Base-by-base conservation (phyloP, 371 early-diverging fungal species). In the Smittium culicis region DNA sequence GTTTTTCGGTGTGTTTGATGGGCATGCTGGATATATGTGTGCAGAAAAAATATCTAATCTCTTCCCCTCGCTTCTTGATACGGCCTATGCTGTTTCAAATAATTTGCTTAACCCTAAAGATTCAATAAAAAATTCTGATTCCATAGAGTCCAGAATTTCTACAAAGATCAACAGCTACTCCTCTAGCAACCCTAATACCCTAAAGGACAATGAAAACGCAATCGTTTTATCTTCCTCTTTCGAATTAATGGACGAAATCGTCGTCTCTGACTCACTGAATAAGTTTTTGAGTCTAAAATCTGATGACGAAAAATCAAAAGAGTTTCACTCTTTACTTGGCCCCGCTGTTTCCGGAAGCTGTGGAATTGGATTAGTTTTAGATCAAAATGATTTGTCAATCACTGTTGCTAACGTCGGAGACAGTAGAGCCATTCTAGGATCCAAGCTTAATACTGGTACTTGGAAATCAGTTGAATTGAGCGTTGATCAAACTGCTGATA, bases 401-500 rank as follows among this genome's bases (percentile, higher is more conserved):
- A 77, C 72, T 20, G 80, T 79, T 28, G 79, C 68, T 62, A 78
- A 80, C 45, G 69, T 80, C 0, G 80, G 80, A 29, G 80, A 80
- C 69, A 77, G 78, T 31, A 70, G 88, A 2, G 87, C 86, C n/a
- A 80, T 87, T 20, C 30, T 87, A 54, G 88, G 83, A 0, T 67
- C 75, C 17, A 70, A 72, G 1, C 56, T 66, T 55, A 68, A 54
- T n/a, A 67, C 61, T 59, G 67, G 69, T 27, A 65, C 64, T 56
- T 87, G 86, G 80, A 78, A 78, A 67, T 80, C 86, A 0, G 71
- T 86, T 2, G 79, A 79, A 16, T 73, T 92, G 68, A 84, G 85
- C 35, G 79, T 72, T 35, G 92, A 92, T 71, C 91, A 91, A 68
- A 89, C 85, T 0, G 83, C 78, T 16, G 65, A 74, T 25, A 90